Evolutionary conservation across 495 filamentous ascomycete species (phyloP).

Genomic region (Parachaetomium inaequale): DNA sequence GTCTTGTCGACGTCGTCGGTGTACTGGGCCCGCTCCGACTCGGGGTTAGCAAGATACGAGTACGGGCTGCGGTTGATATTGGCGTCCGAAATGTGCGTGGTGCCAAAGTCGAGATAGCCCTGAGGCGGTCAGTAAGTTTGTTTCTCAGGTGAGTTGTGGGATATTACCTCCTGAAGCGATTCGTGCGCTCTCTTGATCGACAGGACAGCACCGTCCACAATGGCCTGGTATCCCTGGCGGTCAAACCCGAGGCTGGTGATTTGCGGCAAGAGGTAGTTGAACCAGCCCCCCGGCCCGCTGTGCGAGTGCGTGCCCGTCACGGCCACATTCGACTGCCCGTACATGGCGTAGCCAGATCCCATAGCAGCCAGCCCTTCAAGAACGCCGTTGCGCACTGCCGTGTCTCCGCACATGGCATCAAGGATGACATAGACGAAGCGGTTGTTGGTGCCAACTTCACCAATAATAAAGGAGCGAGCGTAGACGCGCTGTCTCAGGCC

Average conservation of each 20-base stretch:
- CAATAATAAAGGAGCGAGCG: conserved; percentile 87
- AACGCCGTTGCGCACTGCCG: conserved; percentile 80
- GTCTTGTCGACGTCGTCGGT: conserved; percentile 72
- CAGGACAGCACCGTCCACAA: conserved; percentile 80
- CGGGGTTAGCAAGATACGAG: conserved; percentile 86
- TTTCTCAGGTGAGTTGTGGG: too few relatives aligned
- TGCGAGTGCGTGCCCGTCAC: conserved; percentile 92
- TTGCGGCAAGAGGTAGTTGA: conserved; percentile 94
- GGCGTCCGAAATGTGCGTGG: conserved; percentile 54
- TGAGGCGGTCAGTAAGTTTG: conserved; percentile 18
- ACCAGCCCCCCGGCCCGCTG: conserved; percentile 88
- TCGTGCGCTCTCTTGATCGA: conserved; percentile 83
- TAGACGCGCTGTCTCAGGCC: conserved; percentile 83
- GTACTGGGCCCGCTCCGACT: conserved; percentile 70
- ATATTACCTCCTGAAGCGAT: conserved; percentile 59
- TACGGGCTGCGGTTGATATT: conserved; percentile 86
- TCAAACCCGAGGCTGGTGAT: conserved; percentile 85
- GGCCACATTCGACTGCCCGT: conserved; percentile 76
- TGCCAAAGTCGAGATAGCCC: conserved; percentile 48
- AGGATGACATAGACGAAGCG: conserved; percentile 85
- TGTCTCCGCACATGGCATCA: conserved; percentile 82
- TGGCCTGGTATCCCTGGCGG: conserved; percentile 81
- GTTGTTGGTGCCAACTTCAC: conserved; percentile 62
- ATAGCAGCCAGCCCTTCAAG: conserved; percentile 65
- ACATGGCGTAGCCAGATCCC: conserved; percentile 50